These are phyloP conservation scores for Erodium moschatum DNA, from an alignment of 441 rosid species.

Conservation along the genomic window DNA sequence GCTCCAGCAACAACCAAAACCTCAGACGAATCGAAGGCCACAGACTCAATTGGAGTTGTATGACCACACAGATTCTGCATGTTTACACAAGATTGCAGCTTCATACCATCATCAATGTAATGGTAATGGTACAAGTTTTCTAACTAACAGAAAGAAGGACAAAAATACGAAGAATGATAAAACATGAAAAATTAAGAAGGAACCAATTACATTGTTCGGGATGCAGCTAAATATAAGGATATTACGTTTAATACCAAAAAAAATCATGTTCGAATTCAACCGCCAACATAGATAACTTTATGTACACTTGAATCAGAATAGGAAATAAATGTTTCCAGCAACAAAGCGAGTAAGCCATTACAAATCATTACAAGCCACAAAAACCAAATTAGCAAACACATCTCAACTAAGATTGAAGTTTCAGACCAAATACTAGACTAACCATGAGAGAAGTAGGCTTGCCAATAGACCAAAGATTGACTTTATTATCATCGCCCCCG, in stretches of 20 bases:
- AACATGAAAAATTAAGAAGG: background rate
- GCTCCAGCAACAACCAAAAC: slow-evolving; percentile 83
- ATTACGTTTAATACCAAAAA: background rate
- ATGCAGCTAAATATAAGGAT: background rate
- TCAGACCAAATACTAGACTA: slow-evolving; percentile 16
- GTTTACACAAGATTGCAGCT: slow-evolving; percentile 11
- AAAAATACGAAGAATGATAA: background rate
- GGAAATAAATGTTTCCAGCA: background rate
- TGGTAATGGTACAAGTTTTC: background rate
- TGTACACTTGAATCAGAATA: background rate
- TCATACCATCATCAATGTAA: slow-evolving; percentile 15
- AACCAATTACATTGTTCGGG: background rate
- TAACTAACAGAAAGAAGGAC: background rate
- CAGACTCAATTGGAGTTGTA: slow-evolving; percentile 54
- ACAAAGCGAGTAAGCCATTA: background rate
- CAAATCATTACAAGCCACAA: background rate
- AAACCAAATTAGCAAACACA: slow-evolving; percentile 4
- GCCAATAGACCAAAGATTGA: slow-evolving; percentile 83
- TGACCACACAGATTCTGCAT: slow-evolving; percentile 83
- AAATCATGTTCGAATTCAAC: background rate
- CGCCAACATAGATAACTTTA: background rate
- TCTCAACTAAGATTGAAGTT: background rate
- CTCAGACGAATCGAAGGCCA: slow-evolving; percentile 67
- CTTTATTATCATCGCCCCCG: slow-evolving; percentile 80
- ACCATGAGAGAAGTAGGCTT: slow-evolving; percentile 76